phyloP scores from a whole-genome alignment of 2,329 filamentous ascomycete species.

The Botrytis squamosa region DNA sequence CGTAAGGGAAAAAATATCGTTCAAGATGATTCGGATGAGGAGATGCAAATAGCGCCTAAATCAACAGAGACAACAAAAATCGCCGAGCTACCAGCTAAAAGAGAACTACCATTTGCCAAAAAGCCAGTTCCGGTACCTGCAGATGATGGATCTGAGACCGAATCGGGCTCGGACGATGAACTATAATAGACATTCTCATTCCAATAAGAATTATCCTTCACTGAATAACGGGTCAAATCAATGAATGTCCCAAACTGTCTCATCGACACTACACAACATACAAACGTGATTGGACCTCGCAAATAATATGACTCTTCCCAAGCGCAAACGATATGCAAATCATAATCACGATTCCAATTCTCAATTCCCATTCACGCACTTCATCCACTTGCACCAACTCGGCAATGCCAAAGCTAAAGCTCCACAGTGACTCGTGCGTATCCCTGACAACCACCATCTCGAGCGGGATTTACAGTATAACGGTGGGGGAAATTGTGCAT shows the following conservation, averaged over 20 bases:
- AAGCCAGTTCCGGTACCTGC: conserved; percentile 21
- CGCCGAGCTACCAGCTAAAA: conserved; percentile 24
- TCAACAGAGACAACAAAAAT: conserved; percentile 18
- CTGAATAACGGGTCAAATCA: not conserved
- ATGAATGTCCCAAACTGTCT: not conserved
- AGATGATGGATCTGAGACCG: conserved; percentile 35
- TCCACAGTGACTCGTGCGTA: conserved; percentile 17
- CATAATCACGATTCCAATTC: not conserved
- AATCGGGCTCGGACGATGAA: conserved; percentile 38
- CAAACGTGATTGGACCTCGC: conserved; percentile 1
- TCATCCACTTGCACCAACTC: not conserved
- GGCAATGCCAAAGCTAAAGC: conserved; percentile 3
- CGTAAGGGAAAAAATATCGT: not conserved
- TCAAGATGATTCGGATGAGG: conserved; percentile 4
- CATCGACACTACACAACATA: not conserved
- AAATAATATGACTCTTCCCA: not conserved
- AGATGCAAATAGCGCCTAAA: conserved; percentile 3
- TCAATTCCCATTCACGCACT: not conserved
- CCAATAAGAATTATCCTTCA: not conserved
- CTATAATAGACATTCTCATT: conserved; percentile 5
- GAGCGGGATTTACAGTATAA: not conserved
- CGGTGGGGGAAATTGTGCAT: conserved; percentile 8
- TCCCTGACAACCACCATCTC: conserved; percentile 15
- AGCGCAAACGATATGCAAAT: conserved; percentile 5
- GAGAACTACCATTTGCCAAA: conserved; percentile 29